These are phyloP conservation scores for Coemansia sp. DNA, from an alignment of 192 early-diverging fungal genomes.

Conservation along the genomic window DNA sequence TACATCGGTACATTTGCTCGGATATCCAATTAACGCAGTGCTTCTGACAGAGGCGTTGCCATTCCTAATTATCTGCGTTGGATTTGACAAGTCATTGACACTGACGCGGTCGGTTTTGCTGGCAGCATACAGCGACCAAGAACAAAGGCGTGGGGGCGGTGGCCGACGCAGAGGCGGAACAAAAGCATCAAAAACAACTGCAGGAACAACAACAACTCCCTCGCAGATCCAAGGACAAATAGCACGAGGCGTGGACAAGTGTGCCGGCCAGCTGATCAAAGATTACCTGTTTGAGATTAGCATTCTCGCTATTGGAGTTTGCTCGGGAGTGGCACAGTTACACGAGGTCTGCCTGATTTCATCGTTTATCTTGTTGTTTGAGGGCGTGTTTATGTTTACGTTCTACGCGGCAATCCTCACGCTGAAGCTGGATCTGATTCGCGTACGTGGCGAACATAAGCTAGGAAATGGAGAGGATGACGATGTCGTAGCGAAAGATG, in stretches of 20 bases:
- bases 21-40: conserved; percentile 67
- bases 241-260: conserved; percentile 62
- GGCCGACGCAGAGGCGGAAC: not conserved
- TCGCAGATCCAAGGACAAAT: conserved; percentile 65
- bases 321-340: conserved; percentile 71
- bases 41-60: conserved; percentile 84
- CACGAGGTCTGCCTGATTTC: conserved; percentile 81
- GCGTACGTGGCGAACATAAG: conserved; percentile 49
- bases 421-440: conserved; percentile 78
- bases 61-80: conserved; percentile 86
- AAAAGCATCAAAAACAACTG: conserved; percentile 1
- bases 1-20: conserved; percentile 66
- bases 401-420: conserved; percentile 84
- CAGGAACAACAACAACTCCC: conserved; percentile 23
- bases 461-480: conserved; percentile 19
- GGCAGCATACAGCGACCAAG: conserved; percentile 40
- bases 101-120: conserved; percentile 80
- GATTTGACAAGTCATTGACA: conserved; percentile 83
- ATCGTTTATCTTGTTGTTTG: conserved; percentile 77
- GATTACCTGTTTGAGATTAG: conserved; percentile 84
- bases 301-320: conserved; percentile 73
- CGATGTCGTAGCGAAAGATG: conserved; percentile 20
- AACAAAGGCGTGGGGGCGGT: conserved; percentile 5
- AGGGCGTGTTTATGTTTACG: conserved; percentile 79
- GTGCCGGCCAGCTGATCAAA: conserved; percentile 62